Conservation (phyloP, 2,329 filamentous ascomycete species). For the Pseudopithomyces maydicus region DNA sequence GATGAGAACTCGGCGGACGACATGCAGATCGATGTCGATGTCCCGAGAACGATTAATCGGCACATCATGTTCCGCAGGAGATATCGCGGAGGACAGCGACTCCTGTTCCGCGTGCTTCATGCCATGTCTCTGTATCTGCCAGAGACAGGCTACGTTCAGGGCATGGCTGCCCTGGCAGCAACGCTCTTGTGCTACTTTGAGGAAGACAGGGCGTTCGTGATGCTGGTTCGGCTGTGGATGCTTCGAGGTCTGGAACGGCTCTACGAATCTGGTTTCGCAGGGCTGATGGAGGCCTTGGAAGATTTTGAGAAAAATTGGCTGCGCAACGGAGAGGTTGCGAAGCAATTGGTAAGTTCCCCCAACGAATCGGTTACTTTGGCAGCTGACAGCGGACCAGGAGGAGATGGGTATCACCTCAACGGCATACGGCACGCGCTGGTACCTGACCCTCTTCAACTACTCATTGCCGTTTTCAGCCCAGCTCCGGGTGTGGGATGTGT, state of each 20-base stretch:
- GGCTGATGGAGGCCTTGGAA: conserved; percentile 81
- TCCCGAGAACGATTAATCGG: conserved; percentile 89
- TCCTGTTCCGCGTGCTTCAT: conserved; percentile 91
- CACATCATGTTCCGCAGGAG: conserved; percentile 97
- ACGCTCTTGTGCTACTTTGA: conserved; percentile 97
- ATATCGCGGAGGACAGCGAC: conserved; percentile 88
- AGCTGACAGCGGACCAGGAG: conserved; percentile 54
- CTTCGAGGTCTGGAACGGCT: conserved; percentile 83
- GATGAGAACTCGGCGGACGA: conserved; percentile 81
- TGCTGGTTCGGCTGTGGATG: conserved; percentile 95
- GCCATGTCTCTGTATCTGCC: conserved; percentile 90
- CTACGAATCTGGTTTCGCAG: conserved; percentile 82
- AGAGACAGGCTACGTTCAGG: conserved; percentile 92
- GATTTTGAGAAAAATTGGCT: conserved; percentile 90
- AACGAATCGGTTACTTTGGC: not conserved
- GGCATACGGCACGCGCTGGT: conserved; percentile 96
- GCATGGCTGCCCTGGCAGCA: conserved; percentile 92
- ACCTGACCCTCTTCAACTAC: conserved; percentile 95
- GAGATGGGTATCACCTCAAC: conserved; percentile 83
- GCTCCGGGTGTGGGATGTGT: conserved; percentile 95
- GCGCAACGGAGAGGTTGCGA: conserved; percentile 73
- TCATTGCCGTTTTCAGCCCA: conserved; percentile 94
- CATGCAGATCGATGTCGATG: conserved; percentile 95
- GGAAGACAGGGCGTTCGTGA: conserved; percentile 91
- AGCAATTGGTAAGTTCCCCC: conserved; percentile 69